Percentiles rank a stretch among this genome's conserved stretches.
phyloP scores from a whole-genome alignment of 2,329 filamentous ascomycete species.

The Ceratocystis albifundus region DNA sequence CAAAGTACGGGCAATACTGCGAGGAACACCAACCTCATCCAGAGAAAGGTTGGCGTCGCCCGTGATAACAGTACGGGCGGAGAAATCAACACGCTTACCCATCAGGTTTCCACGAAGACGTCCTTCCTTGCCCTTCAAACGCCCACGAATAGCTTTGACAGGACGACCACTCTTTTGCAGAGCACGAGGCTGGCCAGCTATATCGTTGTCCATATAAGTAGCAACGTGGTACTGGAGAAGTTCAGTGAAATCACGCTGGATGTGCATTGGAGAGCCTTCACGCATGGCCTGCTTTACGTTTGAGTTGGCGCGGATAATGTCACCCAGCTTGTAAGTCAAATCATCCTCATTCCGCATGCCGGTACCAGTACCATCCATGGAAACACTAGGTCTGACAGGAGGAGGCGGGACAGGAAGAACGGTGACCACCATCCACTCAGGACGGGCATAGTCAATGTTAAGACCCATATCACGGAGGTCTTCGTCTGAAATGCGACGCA shows the following conservation, averaged over 20 bases:
- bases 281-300: conserved; percentile 85
- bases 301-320: conserved; percentile 94
- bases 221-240: conserved; percentile 95
- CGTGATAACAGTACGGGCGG: conserved; percentile 97
- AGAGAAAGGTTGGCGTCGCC: conserved; percentile 93
- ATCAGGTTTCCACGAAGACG: conserved; percentile 97
- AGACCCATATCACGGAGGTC: conserved; percentile 81
- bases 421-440: conserved; percentile 96
- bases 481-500: conserved; percentile 69
- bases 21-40: conserved; percentile 92
- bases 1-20: conserved; percentile 80
- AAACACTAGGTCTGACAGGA: conserved; percentile 91
- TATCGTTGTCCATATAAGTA: conserved; percentile 99
- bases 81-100: conserved; percentile 99
- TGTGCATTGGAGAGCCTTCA: conserved; percentile 84
- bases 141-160: conserved; percentile 90
- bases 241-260: conserved; percentile 80
- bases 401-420: conserved; percentile 92
- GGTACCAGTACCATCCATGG: conserved; percentile 85
- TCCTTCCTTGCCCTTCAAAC: conserved; percentile 97
- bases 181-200: conserved; percentile 86
- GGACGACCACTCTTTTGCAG: conserved; percentile 94
- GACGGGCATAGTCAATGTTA: conserved; percentile 87
- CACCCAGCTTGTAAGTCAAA: conserved; percentile 96
- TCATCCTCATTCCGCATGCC: conserved; percentile 96